A percentile compares a stretch with the other conserved stretches of the same genome.
These are phyloP conservation scores for Aureobasidium sp. DNA, from an alignment of 2,329 filamentous ascomycete genomes.

Conservation along the genomic window DNA sequence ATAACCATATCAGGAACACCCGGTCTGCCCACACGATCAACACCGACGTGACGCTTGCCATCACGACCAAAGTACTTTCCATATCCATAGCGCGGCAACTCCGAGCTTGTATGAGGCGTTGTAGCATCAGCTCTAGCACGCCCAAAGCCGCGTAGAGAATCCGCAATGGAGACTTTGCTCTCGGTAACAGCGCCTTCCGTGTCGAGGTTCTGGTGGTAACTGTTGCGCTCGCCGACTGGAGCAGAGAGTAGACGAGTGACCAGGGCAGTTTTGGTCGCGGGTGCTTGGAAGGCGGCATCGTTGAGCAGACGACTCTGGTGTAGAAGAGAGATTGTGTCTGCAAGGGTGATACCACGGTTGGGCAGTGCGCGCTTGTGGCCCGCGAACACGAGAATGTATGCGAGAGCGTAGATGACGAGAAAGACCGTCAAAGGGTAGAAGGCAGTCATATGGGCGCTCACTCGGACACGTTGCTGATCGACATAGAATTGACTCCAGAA, in stretches of 20 bases:
- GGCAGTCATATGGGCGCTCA: conserved; percentile 66
- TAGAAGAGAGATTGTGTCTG: conserved; percentile 71
- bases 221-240: conserved; percentile 40
- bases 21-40: conserved; percentile 48
- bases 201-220: conserved; percentile 22
- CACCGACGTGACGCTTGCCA: conserved; percentile 52
- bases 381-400: conserved; percentile 52
- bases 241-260: conserved; percentile 59
- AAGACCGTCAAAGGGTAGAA: conserved; percentile 68
- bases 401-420: conserved; percentile 61
- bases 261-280: conserved; percentile 61
- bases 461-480: conserved; percentile 45
- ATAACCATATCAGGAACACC: conserved; percentile 26
- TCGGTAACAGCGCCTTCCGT: conserved; percentile 18
- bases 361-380: conserved; percentile 58
- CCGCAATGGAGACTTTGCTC: conserved; percentile 26
- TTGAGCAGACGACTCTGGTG: conserved; percentile 63
- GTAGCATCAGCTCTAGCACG: conserved; percentile 22
- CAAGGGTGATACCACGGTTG: conserved; percentile 64
- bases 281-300: conserved; percentile 66
- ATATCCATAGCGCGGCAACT: conserved; percentile 46
- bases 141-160: conserved; percentile 29
- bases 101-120: conserved; percentile 14
- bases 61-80: conserved; percentile 53
- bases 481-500: conserved; percentile 65